Percentiles rank a stretch among this genome's conserved stretches.
Evolutionary conservation across 2,329 filamentous ascomycete genomes (phyloP).

Genomic region (Fragosphaeria purpurea): DNA sequence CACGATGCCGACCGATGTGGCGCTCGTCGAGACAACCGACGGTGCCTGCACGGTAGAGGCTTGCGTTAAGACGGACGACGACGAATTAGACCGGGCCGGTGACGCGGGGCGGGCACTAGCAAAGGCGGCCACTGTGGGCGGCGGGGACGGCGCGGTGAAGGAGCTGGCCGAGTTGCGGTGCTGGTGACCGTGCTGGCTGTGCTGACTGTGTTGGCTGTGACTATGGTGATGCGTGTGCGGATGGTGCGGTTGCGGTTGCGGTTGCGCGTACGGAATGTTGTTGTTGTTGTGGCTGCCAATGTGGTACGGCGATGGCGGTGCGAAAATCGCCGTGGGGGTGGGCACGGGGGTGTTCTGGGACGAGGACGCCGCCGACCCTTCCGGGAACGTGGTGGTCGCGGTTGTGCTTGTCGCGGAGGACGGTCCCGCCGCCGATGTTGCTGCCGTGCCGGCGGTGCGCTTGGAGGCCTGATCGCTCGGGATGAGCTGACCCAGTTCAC

Average conservation of each 20-base stretch:
- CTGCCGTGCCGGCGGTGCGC: background rate
- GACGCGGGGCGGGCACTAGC: slow-evolving; percentile 60
- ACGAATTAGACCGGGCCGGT: slow-evolving; percentile 75
- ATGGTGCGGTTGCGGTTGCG: background rate
- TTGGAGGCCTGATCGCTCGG: slow-evolving; percentile 45
- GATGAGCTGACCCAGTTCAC: slow-evolving; percentile 77
- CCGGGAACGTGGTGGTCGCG: slow-evolving; percentile 51
- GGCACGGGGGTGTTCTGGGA: slow-evolving; percentile 59
- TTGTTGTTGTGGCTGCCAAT: slow-evolving; percentile 20
- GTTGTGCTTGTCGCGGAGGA: slow-evolving; percentile 58
- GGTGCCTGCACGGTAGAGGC: slow-evolving; percentile 29
- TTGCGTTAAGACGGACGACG: slow-evolving; percentile 68
- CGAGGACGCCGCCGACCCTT: slow-evolving; percentile 29
- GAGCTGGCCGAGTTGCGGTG: slow-evolving; percentile 50
- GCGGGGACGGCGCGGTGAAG: slow-evolving; percentile 47
- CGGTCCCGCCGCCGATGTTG: slow-evolving; percentile 20
- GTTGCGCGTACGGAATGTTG: background rate
- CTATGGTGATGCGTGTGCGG: too few relatives aligned
- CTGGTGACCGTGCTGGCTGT: slow-evolving; percentile 28
- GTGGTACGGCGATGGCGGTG: slow-evolving; percentile 49
- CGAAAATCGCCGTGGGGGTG: slow-evolving; percentile 56
- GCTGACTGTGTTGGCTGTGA: background rate
- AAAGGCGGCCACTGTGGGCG: slow-evolving; percentile 43
- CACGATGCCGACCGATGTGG: slow-evolving; percentile 33
- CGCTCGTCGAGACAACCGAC: slow-evolving; percentile 9